Evolutionary conservation across 2,329 filamentous ascomycete species (phyloP).

Genomic region (Phoma sp.): DNA sequence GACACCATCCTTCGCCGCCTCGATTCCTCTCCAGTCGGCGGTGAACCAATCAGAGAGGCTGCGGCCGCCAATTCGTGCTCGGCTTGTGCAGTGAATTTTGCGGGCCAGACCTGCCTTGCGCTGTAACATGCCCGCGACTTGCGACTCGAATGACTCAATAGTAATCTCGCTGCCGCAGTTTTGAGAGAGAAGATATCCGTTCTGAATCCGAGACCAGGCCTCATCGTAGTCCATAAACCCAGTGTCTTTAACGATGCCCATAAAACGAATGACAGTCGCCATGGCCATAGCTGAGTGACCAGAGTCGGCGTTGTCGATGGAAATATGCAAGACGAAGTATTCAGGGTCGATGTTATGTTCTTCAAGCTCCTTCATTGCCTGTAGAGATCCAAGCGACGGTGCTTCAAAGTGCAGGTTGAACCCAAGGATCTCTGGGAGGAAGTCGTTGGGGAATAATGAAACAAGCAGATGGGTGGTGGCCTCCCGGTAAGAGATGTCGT

Average conservation of each 20-base stretch:
- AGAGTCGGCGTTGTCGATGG: constrained; percentile 59
- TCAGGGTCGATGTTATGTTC: constrained; percentile 55
- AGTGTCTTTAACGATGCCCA: constrained; percentile 41
- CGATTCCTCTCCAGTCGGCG: too few relatives aligned
- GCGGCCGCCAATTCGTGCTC: constrained; percentile 49
- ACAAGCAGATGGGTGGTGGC: constrained; percentile 56
- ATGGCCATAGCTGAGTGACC: constrained; percentile 60
- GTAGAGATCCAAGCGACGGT: constrained; percentile 51
- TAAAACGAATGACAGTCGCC: constrained; percentile 47
- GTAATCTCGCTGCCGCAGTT: constrained; percentile 32
- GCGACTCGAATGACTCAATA: constrained; percentile 28
- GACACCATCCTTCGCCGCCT: constrained; percentile 42
- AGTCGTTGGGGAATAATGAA: constrained; percentile 58
- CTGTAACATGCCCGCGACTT: constrained; percentile 42
- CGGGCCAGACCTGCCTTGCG: constrained; percentile 51
- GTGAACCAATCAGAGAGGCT: constrained; percentile 54
- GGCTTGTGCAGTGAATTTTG: constrained; percentile 52
- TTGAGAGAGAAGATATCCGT: constrained; percentile 52
- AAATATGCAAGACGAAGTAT: constrained; percentile 61
- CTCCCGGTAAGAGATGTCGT: constrained; percentile 51
- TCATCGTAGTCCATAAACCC: constrained; percentile 40
- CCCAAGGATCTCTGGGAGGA: constrained; percentile 60
- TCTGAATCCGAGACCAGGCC: constrained; percentile 54
- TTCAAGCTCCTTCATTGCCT: constrained; percentile 53
- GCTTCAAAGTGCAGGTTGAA: constrained; percentile 61